Base-by-base conservation (phyloP, 176 grass and related monocot species). In the Calamus simplicifolius region DNA sequence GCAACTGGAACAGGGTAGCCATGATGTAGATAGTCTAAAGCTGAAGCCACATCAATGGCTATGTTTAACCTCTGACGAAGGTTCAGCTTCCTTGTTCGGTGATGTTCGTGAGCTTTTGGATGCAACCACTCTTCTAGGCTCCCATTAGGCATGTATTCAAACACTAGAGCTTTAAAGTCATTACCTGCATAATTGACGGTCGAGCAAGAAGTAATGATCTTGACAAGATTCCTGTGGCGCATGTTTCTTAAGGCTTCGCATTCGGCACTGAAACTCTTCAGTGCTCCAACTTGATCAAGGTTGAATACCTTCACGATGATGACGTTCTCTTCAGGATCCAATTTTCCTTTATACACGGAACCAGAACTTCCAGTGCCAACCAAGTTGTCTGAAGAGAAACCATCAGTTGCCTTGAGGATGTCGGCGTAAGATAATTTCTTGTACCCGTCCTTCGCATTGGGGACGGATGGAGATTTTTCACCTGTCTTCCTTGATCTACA, bases 51-150 rank as follows among this genome's bases (percentile, higher is more conserved):
- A 23, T 23, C 21, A 1, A 23, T 23, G 21, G 21, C 21, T 23
- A 23, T 23, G 21, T 1, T 16, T 28, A 77, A 82, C 38, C 23
- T 54, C 77, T 15, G 17, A 15, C 63, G 73, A 52, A 51, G 28
- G 25, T 54, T 57, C 1, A 52, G 57, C 25, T 77, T 19, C 63
- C 56, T 30, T 63, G 27, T 19, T 14, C 5, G 30, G 16, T 26
- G 21, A 23, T 23, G 21, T 23, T 21, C 66, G 67, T 63, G 28
- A 10, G 2, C 4, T 3, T 77, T 54, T 3, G 68, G 66, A 65
- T 87, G 69, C 61, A 92, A 14, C 76, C 88, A 87, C 52, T 48
- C 62, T 25, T 80, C 83, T 54, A 92, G 59, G 64, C 64, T 92
- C 19, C 88, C 83, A 52, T 80, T 87, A 0, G 4, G 61, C 76